These are phyloP conservation scores for Candida boleticola DNA, from an alignment of 805 yeast species.

Conservation along the genomic window DNA sequence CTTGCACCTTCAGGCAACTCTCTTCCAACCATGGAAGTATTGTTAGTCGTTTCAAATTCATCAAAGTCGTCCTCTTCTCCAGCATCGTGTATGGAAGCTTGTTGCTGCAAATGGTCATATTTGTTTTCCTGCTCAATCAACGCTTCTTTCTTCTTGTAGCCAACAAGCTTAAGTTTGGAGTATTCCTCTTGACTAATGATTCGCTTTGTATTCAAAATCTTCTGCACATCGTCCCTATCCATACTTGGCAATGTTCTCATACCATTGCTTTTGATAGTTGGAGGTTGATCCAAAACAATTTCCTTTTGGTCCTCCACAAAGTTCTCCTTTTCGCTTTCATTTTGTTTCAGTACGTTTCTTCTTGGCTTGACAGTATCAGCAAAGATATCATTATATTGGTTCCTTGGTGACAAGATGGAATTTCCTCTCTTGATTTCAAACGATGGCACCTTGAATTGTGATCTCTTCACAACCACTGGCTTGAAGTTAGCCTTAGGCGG, in stretches of 20 bases:
- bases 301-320: not conserved
- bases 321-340: constrained; percentile 2
- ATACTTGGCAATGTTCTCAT: constrained; percentile 50
- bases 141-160: constrained; percentile 23
- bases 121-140: constrained; percentile 23
- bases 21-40: not conserved
- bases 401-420: constrained; percentile 34
- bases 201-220: constrained; percentile 36
- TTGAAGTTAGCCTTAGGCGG: constrained; percentile 4
- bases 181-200: constrained; percentile 42
- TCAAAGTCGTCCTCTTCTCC: constrained; percentile 12
- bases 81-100: constrained; percentile 31
- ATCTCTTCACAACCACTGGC: constrained; percentile 11
- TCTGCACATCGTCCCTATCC: constrained; percentile 44
- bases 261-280: constrained; percentile 44
- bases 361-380: constrained; percentile 10
- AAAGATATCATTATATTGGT: constrained; percentile 39
- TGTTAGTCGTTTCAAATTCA: constrained; percentile 2
- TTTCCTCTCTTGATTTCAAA: constrained; percentile 39
- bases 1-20: constrained; percentile 1
- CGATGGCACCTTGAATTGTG: constrained; percentile 41
- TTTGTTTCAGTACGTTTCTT: not conserved
- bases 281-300: constrained; percentile 15
- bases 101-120: constrained; percentile 29
- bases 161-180: constrained; percentile 30